phyloP scores from a whole-genome alignment of 2,329 filamentous ascomycete genomes.

The Pseudopyrenochaeta lycopersici region DNA sequence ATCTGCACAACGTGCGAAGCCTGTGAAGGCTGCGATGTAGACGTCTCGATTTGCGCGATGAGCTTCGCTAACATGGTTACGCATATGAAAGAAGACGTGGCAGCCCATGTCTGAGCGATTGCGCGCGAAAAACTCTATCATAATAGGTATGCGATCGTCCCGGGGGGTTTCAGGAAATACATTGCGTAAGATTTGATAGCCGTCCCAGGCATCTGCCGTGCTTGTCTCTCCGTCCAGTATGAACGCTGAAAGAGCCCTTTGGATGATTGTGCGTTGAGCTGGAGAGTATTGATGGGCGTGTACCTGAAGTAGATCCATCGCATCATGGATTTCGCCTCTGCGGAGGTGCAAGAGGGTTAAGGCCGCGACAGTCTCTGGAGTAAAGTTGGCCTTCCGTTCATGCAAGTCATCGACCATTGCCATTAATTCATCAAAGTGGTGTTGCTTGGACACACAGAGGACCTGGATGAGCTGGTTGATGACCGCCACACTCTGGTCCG shows the following conservation, averaged over 20 bases:
- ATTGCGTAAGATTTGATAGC: conserved; percentile 66
- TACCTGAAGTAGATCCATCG: conserved; percentile 81
- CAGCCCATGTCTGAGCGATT: conserved; percentile 84
- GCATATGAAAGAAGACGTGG: conserved; percentile 92
- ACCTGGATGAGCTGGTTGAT: conserved; percentile 77
- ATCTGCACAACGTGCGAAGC: conserved; percentile 70
- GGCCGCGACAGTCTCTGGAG: conserved; percentile 76
- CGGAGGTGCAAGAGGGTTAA: conserved; percentile 78
- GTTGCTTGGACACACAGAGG: conserved; percentile 67
- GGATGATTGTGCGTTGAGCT: conserved; percentile 72
- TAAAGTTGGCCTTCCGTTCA: conserved; percentile 72
- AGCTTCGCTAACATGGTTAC: conserved; percentile 71
- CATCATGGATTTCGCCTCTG: conserved; percentile 79
- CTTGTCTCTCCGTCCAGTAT: conserved; percentile 73
- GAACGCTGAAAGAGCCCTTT: conserved; percentile 72
- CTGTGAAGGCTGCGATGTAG: conserved; percentile 81
- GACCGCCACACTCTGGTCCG: conserved; percentile 67
- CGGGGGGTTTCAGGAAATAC: conserved; percentile 71
- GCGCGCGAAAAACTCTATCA: conserved; percentile 83
- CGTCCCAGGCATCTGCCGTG: conserved; percentile 69
- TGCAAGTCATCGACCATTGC: conserved; percentile 78
- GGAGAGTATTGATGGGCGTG: conserved; percentile 76
- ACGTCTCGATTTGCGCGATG: conserved; percentile 75
- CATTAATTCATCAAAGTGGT: conserved; percentile 75
- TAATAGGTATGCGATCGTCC: conserved; percentile 72